A percentile compares a stretch with the other conserved stretches of the same genome.
These are phyloP conservation scores for Pichia insulana DNA, from an alignment of 805 yeast species.

Conservation along the genomic window DNA sequence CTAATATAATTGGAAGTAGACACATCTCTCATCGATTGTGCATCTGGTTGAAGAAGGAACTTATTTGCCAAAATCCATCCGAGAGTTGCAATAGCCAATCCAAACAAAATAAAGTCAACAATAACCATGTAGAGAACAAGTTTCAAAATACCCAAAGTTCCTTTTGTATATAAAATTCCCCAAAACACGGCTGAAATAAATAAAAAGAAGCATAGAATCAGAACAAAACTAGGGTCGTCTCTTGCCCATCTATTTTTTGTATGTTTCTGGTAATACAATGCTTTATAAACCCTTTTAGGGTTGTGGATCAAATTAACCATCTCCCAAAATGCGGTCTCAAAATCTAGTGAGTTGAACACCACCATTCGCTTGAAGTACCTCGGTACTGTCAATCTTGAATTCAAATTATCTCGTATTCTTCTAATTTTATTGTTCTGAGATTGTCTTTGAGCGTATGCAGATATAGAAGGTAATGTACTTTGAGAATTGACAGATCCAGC, in stretches of 20 bases:
- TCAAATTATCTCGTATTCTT: constrained; percentile 10
- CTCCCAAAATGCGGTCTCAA: constrained; percentile 92
- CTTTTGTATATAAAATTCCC: constrained; percentile 77
- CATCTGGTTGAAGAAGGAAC: constrained; percentile 33
- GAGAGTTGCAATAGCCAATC: constrained; percentile 58
- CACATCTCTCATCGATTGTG: neutral
- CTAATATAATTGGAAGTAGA: constrained; percentile 18
- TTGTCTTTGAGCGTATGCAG: constrained; percentile 12
- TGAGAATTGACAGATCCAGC: constrained; percentile 10
- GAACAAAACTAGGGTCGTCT: constrained; percentile 85
- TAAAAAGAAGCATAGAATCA: constrained; percentile 59
- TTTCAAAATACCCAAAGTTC: constrained; percentile 49
- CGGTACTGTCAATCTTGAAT: constrained; percentile 18
- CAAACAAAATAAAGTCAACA: constrained; percentile 69
- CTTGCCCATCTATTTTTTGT: constrained; percentile 76
- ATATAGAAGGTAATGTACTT: constrained; percentile 10
- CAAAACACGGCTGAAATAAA: constrained; percentile 75
- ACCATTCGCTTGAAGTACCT: constrained; percentile 37
- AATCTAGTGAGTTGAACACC: constrained; percentile 76
- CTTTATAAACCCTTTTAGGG: constrained; percentile 76
- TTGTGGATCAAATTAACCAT: constrained; percentile 61
- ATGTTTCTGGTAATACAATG: constrained; percentile 75
- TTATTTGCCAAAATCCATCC: constrained; percentile 68
- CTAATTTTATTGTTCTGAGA: constrained; percentile 3
- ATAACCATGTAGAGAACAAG: constrained; percentile 76